A percentile compares a stretch with the other conserved stretches of the same genome.
These are phyloP conservation scores for Asclepias syriaca DNA, from an alignment of 257 asterid genomes.

Conservation along the genomic window DNA sequence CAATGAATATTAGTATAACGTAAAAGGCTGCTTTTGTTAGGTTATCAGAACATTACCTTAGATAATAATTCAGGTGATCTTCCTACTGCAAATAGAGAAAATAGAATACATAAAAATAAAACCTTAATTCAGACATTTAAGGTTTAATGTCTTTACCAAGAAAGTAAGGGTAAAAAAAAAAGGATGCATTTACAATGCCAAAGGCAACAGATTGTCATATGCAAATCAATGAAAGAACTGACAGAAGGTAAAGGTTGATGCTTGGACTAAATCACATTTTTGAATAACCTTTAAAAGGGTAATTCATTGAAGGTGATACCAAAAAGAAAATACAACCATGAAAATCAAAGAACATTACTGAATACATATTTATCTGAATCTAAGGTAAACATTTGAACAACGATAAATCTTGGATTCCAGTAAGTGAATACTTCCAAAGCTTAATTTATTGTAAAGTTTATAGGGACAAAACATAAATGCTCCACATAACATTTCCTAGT, in stretches of 20 bases:
- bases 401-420: slow-evolving; percentile 7
- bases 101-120: neutral
- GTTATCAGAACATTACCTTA: slow-evolving; percentile 35
- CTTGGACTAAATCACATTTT: neutral
- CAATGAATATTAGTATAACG: neutral
- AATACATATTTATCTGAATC: neutral
- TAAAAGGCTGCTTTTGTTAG: neutral
- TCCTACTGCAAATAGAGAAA: slow-evolving; percentile 57
- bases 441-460: neutral
- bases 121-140: neutral
- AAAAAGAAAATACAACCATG: neutral
- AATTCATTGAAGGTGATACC: neutral
- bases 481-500: neutral
- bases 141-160: neutral
- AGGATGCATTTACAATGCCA: neutral
- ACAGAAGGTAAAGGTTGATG: neutral
- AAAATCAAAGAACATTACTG: neutral
- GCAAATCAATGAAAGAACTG: neutral
- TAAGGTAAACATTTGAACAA: slow-evolving; percentile 1
- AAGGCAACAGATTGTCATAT: neutral
- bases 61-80: slow-evolving; percentile 57
- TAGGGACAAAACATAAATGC: neutral
- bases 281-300: neutral
- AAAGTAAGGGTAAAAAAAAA: neutral
- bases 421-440: neutral